phyloP scores from a whole-genome alignment of 441 rosid species.

The Euphorbia celastroides region DNA sequence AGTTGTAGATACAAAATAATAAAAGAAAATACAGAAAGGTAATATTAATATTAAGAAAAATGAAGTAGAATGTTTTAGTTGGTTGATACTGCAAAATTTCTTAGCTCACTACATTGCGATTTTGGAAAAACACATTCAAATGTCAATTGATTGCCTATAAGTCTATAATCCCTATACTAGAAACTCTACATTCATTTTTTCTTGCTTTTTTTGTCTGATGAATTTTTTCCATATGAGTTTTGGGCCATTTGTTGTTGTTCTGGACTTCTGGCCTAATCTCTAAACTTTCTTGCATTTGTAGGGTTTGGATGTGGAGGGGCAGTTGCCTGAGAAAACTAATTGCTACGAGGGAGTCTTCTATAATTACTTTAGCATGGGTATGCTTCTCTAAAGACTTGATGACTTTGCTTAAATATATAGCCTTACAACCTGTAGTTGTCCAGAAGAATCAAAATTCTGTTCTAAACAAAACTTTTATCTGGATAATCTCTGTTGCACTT shows the following conservation, averaged over 20 bases:
- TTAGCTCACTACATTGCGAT: neutral
- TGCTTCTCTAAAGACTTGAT: neutral
- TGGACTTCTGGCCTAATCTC: neutral
- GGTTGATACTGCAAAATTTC: neutral
- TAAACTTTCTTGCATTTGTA: slow-evolving; percentile 27
- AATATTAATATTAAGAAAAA: neutral
- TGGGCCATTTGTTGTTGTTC: slow-evolving; percentile 9
- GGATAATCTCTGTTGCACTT: neutral
- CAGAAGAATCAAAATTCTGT: neutral
- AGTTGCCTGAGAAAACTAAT: slow-evolving; percentile 43
- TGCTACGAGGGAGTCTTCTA: slow-evolving; percentile 85
- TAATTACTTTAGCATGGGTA: slow-evolving; percentile 91
- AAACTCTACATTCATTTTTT: neutral
- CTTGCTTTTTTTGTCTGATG: neutral
- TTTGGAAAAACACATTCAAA: neutral
- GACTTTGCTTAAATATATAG: neutral
- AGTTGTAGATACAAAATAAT: neutral
- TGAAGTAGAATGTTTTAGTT: neutral
- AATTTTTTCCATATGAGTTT: neutral
- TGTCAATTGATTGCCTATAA: neutral
- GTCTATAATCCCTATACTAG: neutral
- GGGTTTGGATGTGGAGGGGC: slow-evolving; percentile 63
- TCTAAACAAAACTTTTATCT: neutral
- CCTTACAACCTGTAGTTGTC: neutral
- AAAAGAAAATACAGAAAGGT: neutral